Evolutionary conservation across 306 rosid species (phyloP).

Genomic region (Lathyrus oleraceus): DNA sequence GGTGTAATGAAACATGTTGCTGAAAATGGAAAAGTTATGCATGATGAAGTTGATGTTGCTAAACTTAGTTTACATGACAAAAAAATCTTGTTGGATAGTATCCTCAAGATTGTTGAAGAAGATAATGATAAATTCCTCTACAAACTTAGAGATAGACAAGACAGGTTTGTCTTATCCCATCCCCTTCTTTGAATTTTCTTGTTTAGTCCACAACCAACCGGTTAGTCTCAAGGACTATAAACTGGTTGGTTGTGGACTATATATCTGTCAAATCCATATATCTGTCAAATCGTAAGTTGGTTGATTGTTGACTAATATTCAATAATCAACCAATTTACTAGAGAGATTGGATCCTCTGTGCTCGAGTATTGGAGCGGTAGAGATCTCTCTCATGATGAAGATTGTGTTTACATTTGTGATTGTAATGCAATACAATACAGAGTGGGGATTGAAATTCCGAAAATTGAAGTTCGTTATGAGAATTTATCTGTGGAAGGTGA

Average conservation of each 20-base stretch:
- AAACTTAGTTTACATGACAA: conserved; percentile 58
- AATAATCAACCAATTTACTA: too few species aligned
- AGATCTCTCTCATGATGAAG: not conserved
- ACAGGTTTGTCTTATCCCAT: conserved; percentile 41
- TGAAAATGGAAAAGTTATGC: conserved; percentile 54
- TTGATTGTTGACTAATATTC: too few species aligned
- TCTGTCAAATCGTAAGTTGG: too few species aligned
- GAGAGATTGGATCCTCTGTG: too few species aligned
- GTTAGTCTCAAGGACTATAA: too few species aligned
- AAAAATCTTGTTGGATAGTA: conserved; percentile 60
- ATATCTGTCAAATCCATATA: too few species aligned
- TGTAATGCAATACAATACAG: conserved; percentile 29
- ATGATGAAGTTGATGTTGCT: conserved; percentile 58
- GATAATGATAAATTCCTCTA: conserved; percentile 63
- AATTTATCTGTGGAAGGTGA: conserved; percentile 69
- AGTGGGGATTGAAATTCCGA: conserved; percentile 76
- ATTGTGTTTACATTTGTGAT: not conserved
- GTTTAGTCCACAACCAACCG: too few species aligned
- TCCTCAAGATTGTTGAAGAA: conserved; percentile 65
- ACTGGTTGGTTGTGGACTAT: too few species aligned
- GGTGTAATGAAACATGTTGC: conserved; percentile 61
- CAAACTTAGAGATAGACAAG: conserved; percentile 61
- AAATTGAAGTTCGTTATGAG: conserved; percentile 64
- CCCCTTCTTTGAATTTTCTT: too few species aligned
- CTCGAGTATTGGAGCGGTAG: too few species aligned